phyloP scores from a whole-genome alignment of 768 basidiomycete species.

The Tulasnella sp. region DNA sequence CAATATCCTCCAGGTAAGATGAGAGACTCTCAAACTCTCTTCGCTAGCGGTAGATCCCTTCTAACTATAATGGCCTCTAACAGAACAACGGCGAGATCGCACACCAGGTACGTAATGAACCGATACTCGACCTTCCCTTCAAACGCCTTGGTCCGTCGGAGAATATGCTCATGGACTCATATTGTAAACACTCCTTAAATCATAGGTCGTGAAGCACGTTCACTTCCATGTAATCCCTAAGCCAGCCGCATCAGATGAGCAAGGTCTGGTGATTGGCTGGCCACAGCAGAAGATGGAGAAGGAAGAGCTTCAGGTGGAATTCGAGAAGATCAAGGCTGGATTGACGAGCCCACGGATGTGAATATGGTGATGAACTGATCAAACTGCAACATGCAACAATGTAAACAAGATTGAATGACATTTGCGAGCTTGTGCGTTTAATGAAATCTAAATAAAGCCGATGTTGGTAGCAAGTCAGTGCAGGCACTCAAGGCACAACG shows the following conservation, averaged over 20 bases:
- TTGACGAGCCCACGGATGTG: too few species aligned
- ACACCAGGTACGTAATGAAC: slow-evolving; percentile 27
- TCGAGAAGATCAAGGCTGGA: slow-evolving; percentile 39
- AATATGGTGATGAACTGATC: too few species aligned
- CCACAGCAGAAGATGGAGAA: slow-evolving; percentile 46
- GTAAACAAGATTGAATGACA: too few species aligned
- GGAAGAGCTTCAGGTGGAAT: slow-evolving; percentile 49
- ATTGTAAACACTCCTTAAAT: neutral
- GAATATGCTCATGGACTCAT: neutral
- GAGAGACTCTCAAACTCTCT: neutral
- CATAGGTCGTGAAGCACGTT: slow-evolving; percentile 16
- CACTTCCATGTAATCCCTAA: slow-evolving; percentile 20
- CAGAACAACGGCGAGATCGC: slow-evolving; percentile 37
- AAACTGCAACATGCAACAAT: too few species aligned
- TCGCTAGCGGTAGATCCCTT: too few species aligned
- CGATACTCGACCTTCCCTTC: too few species aligned
- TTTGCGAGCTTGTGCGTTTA: too few species aligned
- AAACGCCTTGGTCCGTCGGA: too few species aligned
- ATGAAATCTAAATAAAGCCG: too few species aligned
- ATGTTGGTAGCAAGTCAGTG: too few species aligned
- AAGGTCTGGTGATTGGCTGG: slow-evolving; percentile 80
- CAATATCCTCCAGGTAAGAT: slow-evolving; percentile 32
- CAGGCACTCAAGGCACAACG: too few species aligned
- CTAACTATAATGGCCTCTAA: neutral
- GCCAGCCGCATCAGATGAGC: slow-evolving; percentile 25